phyloP scores from a whole-genome alignment of 2,329 filamentous ascomycete species.

The Elsinoe necatrix region DNA sequence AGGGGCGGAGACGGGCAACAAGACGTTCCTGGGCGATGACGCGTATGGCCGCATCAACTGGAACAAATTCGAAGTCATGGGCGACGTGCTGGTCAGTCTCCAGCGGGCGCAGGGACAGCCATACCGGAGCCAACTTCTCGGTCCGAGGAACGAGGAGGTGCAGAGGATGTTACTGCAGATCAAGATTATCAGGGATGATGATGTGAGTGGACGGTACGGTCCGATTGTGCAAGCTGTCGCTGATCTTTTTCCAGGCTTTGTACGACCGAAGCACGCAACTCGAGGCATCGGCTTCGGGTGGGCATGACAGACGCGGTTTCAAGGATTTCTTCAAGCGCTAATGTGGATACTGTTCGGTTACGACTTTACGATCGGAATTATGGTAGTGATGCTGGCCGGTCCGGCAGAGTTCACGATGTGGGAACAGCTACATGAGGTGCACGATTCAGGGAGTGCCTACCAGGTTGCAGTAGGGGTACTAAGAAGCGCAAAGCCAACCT shows the following conservation, averaged over 20 bases:
- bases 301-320: slow-evolving; percentile 14
- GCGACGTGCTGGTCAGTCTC: slow-evolving; percentile 80
- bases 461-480: not conserved
- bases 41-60: slow-evolving; percentile 65
- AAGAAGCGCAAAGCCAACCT: not conserved
- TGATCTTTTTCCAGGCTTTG: slow-evolving; percentile 16
- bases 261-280: slow-evolving; percentile 18
- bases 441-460: not conserved
- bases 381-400: not conserved
- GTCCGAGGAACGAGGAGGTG: slow-evolving; percentile 57
- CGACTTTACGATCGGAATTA: slow-evolving; percentile 4
- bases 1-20: slow-evolving; percentile 84
- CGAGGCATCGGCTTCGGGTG: slow-evolving; percentile 13
- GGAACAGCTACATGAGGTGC: not conserved
- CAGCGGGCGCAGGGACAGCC: slow-evolving; percentile 84
- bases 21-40: slow-evolving; percentile 66
- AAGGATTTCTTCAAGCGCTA: slow-evolving; percentile 18
- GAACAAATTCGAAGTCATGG: slow-evolving; percentile 96
- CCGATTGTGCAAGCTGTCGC: slow-evolving; percentile 31
- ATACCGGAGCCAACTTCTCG: slow-evolving; percentile 41
- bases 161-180: slow-evolving; percentile 72
- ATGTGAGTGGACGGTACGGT: slow-evolving; percentile 56
- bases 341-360: slow-evolving; percentile 5
- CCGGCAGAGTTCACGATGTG: not conserved
- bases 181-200: slow-evolving; percentile 74